A percentile compares a stretch with the other conserved stretches of the same genome.
Conservation (phyloP, 1,284 basidiomycete genomes). For the Acaromyces ingoldii region DNA sequence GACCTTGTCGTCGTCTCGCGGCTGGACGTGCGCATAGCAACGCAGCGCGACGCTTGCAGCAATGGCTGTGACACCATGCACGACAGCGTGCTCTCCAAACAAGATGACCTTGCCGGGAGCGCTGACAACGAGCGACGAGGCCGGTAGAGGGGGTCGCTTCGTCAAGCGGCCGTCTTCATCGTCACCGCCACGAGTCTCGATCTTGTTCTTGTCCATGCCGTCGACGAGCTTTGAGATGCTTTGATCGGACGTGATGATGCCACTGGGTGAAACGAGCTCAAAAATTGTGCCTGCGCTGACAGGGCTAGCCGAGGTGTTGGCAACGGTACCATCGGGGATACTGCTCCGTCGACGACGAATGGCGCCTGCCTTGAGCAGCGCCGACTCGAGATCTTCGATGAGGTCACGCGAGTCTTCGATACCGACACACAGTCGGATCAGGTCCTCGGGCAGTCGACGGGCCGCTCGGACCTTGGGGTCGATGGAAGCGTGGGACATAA, state of each 20-base stretch:
- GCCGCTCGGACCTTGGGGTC: conserved; percentile 86
- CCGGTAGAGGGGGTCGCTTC: neutral
- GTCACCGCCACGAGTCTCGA: conserved; percentile 42
- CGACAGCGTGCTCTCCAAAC: conserved; percentile 98
- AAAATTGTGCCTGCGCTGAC: neutral
- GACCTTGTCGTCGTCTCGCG: conserved; percentile 69
- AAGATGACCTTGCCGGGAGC: conserved; percentile 95
- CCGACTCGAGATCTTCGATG: conserved; percentile 88
- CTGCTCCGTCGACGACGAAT: conserved; percentile 54
- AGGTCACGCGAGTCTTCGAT: conserved; percentile 93
- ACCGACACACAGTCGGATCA: conserved; percentile 95
- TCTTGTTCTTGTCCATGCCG: conserved; percentile 31
- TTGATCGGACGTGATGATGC: conserved; percentile 11
- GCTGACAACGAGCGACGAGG: conserved; percentile 29
- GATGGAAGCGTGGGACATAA: conserved; percentile 99
- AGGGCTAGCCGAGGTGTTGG: conserved; percentile 10
- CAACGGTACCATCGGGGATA: neutral
- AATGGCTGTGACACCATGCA: conserved; percentile 92
- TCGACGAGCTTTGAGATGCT: conserved; percentile 23
- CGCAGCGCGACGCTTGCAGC: conserved; percentile 91
- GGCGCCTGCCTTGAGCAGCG: conserved; percentile 85
- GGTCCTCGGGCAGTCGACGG: conserved; percentile 90
- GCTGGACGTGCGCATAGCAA: conserved; percentile 80
- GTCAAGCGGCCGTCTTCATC: conserved; percentile 17
- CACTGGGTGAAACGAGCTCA: conserved; percentile 19